phyloP scores from a whole-genome alignment of 2,329 filamentous ascomycete species.

The Pseudofabraea citricarpa region DNA sequence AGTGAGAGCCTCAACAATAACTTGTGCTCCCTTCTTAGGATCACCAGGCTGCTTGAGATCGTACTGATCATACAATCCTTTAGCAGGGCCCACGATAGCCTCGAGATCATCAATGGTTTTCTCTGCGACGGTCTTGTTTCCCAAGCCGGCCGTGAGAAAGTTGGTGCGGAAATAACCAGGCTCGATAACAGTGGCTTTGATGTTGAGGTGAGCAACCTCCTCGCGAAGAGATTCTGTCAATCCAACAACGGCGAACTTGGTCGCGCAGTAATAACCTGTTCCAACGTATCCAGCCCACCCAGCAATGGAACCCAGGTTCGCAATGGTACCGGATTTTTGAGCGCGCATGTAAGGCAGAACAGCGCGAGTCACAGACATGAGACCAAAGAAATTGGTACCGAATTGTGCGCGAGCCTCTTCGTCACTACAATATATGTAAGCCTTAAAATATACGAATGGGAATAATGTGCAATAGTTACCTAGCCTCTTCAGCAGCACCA shows the following conservation, averaged over 20 bases:
- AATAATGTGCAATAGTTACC: constrained; percentile 28
- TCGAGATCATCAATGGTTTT: constrained; percentile 6
- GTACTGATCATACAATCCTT: constrained; percentile 19
- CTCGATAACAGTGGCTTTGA: constrained; percentile 40
- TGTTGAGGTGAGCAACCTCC: constrained; percentile 39
- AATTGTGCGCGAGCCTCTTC: constrained; percentile 37
- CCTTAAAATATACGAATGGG: constrained; percentile 23
- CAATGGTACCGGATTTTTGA: constrained; percentile 35
- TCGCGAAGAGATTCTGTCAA: constrained; percentile 36
- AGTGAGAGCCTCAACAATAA: constrained; percentile 33
- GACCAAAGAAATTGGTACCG: constrained; percentile 50
- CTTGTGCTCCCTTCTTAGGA: constrained; percentile 28
- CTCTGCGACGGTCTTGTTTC: constrained; percentile 1
- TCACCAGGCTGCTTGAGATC: constrained; percentile 34
- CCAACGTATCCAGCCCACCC: constrained; percentile 34
- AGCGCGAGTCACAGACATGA: constrained; percentile 41
- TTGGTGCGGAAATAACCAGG: constrained; percentile 46
- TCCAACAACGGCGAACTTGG: constrained; percentile 39
- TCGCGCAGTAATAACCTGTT: constrained; percentile 39
- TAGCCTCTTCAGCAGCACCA: constrained; percentile 39
- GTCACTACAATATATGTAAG: constrained; percentile 19
- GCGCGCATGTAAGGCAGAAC: constrained; percentile 41
- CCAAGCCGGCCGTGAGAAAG: constrained; percentile 29
- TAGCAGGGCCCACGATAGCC: background rate
- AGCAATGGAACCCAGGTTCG: constrained; percentile 42